Conservation (phyloP, 805 yeast species). For the Yarrowia sp. region DNA sequence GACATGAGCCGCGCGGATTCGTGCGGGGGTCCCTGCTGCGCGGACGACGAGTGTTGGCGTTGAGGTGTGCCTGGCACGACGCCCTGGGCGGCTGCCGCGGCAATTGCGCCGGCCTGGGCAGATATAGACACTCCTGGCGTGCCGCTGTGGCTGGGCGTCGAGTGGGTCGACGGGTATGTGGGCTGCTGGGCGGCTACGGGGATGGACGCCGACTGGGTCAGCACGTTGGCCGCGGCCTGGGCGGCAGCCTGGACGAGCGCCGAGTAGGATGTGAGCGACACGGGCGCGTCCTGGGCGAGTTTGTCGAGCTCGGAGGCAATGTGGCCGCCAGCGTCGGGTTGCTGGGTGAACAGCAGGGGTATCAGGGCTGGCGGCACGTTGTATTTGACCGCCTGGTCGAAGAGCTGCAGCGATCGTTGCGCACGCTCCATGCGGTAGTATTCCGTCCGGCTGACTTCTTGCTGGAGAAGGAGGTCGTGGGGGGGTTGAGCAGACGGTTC, state of each 20-base stretch:
- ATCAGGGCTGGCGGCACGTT: slow-evolving; percentile 71
- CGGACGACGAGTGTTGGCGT: background rate
- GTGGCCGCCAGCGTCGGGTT: slow-evolving; percentile 51
- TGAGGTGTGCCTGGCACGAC: slow-evolving; percentile 26
- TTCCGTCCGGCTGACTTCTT: slow-evolving; percentile 84
- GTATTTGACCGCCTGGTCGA: slow-evolving; percentile 65
- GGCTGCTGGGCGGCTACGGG: slow-evolving; percentile 16
- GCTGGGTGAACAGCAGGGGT: slow-evolving; percentile 59
- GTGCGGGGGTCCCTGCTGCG: slow-evolving; percentile 9
- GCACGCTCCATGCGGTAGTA: slow-evolving; percentile 70
- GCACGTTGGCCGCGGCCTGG: slow-evolving; percentile 23
- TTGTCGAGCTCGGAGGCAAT: slow-evolving; percentile 42
- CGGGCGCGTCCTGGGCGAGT: slow-evolving; percentile 25
- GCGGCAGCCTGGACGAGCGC: slow-evolving; percentile 38
- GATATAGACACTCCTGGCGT: slow-evolving; percentile 24
- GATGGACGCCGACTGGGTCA: slow-evolving; percentile 22
- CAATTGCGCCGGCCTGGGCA: slow-evolving; percentile 41
- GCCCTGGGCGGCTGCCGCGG: slow-evolving; percentile 42
- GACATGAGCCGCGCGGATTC: slow-evolving; percentile 39
- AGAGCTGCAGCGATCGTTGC: slow-evolving; percentile 63
- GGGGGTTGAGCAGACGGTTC: background rate
- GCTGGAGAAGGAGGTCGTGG: slow-evolving; percentile 61
- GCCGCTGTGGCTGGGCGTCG: slow-evolving; percentile 29
- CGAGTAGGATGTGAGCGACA: slow-evolving; percentile 11
- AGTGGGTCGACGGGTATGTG: slow-evolving; percentile 25